These are phyloP conservation scores for Coemansia furcata DNA, from an alignment of 192 early-diverging fungal species.

Conservation along the genomic window DNA sequence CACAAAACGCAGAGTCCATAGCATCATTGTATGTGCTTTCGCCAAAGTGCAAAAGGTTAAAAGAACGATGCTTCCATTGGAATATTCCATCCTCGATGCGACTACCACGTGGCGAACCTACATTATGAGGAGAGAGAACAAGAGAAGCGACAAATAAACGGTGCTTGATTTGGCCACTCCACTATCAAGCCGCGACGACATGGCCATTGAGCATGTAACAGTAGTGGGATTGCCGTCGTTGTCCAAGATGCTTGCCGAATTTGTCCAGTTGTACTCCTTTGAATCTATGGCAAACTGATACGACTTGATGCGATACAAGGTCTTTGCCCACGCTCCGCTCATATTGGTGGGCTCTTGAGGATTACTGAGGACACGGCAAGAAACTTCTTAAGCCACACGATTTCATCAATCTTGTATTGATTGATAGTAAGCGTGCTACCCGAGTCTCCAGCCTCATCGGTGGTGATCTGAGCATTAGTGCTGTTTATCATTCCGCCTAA, in stretches of 20 bases:
- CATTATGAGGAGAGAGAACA: not conserved
- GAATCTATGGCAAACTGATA: conserved; percentile 44
- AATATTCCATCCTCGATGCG: too few species aligned
- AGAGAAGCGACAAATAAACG: not conserved
- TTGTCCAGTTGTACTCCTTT: conserved; percentile 29
- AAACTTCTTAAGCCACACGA: conserved; percentile 42
- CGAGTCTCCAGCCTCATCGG: conserved; percentile 1
- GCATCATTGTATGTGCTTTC: too few species aligned
- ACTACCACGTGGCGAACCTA: not conserved
- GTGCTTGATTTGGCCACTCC: not conserved
- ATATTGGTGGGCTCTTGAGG: conserved; percentile 34
- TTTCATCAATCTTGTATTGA: conserved; percentile 21
- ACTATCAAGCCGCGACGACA: not conserved
- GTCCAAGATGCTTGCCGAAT: conserved; percentile 35
- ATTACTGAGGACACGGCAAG: conserved; percentile 44
- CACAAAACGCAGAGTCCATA: not conserved
- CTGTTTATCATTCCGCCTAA: conserved; percentile 25
- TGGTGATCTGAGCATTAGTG: conserved; percentile 15
- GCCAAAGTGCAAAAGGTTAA: not conserved
- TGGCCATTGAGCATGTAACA: conserved; percentile 6
- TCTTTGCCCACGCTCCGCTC: conserved; percentile 42
- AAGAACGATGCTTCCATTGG: not conserved
- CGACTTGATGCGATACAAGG: conserved; percentile 48
- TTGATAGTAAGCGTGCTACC: conserved; percentile 23
- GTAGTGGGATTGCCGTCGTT: conserved; percentile 25